phyloP scores from a whole-genome alignment of 306 rosid species.

The Ochetophila trinervis region DNA sequence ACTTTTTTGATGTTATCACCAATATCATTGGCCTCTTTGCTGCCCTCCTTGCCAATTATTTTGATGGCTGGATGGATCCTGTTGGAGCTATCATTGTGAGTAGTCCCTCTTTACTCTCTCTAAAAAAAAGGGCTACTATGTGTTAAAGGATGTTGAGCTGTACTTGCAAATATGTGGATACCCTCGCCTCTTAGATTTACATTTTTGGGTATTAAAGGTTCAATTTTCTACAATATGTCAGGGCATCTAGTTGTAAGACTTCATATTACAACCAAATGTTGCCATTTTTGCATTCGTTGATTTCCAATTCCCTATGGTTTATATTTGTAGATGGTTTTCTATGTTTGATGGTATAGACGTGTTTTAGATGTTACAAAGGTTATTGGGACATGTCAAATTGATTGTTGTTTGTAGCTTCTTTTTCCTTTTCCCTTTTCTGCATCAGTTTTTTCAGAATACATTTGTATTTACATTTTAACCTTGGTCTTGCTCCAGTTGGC shows the following conservation, averaged over 20 bases:
- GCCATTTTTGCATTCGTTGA: background rate
- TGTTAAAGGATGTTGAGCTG: background rate
- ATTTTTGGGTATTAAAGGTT: background rate
- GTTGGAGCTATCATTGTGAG: slow-evolving; percentile 96
- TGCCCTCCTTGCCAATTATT: slow-evolving; percentile 80
- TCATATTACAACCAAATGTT: slow-evolving; percentile 5
- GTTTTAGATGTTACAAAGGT: background rate
- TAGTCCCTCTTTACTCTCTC: slow-evolving; percentile 21
- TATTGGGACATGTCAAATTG: background rate
- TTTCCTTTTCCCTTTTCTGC: background rate
- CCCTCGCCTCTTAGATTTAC: too few species aligned
- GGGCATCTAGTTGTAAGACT: slow-evolving; percentile 4
- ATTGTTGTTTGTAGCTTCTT: background rate
- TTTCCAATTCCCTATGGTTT: background rate
- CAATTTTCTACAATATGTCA: slow-evolving; percentile 6
- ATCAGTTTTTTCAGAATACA: background rate
- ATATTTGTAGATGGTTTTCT: background rate
- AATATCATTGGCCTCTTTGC: slow-evolving; percentile 88
- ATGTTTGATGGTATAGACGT: background rate
- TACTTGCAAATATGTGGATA: background rate
- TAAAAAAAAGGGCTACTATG: background rate
- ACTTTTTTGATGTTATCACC: slow-evolving; percentile 96
- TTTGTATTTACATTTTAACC: slow-evolving; percentile 3
- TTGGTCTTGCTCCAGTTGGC: slow-evolving; percentile 63
- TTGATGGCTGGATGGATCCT: slow-evolving; percentile 92